These are phyloP conservation scores for Flaveria bidentis DNA, from an alignment of 129 eudicot species.

Conservation along the genomic window DNA sequence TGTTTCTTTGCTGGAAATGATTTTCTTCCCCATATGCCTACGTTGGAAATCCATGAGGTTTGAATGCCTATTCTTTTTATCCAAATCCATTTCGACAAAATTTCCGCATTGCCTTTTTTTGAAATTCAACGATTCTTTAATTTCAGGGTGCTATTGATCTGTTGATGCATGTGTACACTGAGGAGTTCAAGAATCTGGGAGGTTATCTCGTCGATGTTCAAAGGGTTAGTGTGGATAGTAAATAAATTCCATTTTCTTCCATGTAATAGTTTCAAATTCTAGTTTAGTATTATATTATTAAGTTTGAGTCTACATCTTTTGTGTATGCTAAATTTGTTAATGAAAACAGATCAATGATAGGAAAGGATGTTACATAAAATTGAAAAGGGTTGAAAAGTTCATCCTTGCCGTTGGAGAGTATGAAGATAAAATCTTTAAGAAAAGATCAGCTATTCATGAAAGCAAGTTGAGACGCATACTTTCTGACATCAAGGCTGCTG, in stretches of 20 bases:
- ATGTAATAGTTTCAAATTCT: no score
- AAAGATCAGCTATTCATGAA: conserved; percentile 42
- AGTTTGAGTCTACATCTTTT: no score
- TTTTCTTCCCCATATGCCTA: conserved; percentile 68
- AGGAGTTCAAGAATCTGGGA: conserved; percentile 56
- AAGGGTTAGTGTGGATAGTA: conserved; percentile 34
- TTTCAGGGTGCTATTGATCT: conserved; percentile 54
- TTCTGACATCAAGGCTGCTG: conserved; percentile 25
- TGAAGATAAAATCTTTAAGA: conserved; percentile 62
- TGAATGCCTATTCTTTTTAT: neutral
- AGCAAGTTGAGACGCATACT: conserved; percentile 30
- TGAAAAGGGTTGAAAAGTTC: conserved; percentile 63
- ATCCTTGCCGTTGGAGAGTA: conserved; percentile 48
- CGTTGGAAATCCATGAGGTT: conserved; percentile 68
- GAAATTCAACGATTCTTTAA: neutral
- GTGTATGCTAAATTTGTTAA: neutral
- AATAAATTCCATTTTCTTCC: neutral
- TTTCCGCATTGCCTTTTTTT: neutral
- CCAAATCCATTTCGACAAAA: neutral
- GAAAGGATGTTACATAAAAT: conserved; percentile 43
- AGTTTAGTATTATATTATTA: no score
- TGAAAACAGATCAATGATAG: conserved; percentile 42
- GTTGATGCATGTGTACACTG: conserved; percentile 53
- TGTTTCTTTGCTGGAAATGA: conserved; percentile 73
- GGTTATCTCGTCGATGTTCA: conserved; percentile 57